Conservation (phyloP, 352 stramenopile species). For the Phytopythium kandeliae region DNA sequence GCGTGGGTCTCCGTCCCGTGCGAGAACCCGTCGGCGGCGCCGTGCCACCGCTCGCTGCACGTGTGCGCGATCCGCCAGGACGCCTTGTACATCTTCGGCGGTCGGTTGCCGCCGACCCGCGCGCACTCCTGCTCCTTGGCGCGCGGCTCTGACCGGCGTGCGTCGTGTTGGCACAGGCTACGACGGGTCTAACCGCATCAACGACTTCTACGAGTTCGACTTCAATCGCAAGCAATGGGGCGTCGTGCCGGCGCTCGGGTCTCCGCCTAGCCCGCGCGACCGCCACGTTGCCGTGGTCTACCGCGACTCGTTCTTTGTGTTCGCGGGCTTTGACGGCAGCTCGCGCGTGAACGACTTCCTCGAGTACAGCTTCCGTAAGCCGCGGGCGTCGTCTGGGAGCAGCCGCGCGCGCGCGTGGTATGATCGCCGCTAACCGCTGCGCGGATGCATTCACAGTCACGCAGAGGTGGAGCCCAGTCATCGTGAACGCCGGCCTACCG, state of each 20-base stretch:
- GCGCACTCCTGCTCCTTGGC: no score
- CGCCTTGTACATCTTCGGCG: conserved; percentile 92
- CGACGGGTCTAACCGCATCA: conserved; percentile 89
- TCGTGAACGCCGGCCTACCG: conserved; percentile 71
- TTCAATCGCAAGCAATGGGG: conserved; percentile 82
- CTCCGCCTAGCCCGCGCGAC: conserved; percentile 88
- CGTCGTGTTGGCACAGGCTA: no score
- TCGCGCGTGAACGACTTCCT: conserved; percentile 94
- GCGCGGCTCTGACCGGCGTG: no score
- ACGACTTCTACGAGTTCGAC: conserved; percentile 93
- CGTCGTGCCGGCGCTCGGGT: conserved; percentile 55
- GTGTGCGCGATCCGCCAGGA: conserved; percentile 88
- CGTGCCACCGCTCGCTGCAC: conserved; percentile 92
- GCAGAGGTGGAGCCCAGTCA: conserved; percentile 74
- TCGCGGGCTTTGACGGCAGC: conserved; percentile 92
- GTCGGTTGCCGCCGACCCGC: no score
- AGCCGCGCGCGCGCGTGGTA: no score
- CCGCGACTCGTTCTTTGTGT: conserved; percentile 93
- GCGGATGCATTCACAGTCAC: conserved; percentile 31
- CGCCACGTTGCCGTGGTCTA: conserved; percentile 93
- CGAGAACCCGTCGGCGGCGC: conserved; percentile 75
- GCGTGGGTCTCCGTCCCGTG: conserved; percentile 73
- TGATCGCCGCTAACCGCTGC: conserved; percentile 1
- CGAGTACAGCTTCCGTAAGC: conserved; percentile 91
- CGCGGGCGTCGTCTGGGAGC: neutral